phyloP scores from a whole-genome alignment of 1,139 yeast species.

The Arxiozyma slooffiae region DNA sequence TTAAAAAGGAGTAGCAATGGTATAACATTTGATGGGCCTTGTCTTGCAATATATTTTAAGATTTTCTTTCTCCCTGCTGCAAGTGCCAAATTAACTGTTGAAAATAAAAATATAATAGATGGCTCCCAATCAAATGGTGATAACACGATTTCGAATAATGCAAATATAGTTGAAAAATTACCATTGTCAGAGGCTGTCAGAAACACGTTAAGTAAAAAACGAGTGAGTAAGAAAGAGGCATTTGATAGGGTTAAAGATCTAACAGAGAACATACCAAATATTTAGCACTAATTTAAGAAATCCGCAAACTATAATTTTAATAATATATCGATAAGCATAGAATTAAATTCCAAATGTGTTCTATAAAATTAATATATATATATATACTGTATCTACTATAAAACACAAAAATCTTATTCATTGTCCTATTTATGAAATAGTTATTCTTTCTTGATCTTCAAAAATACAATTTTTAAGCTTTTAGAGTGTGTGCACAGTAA shows the following conservation, averaged over 20 bases:
- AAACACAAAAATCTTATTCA: neutral
- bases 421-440: neutral
- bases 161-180: neutral
- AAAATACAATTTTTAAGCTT: constrained; percentile 43
- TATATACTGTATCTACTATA: neutral
- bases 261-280: constrained; percentile 17
- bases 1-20: constrained; percentile 28
- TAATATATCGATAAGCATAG: too few relatives aligned
- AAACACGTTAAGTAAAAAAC: constrained; percentile 14
- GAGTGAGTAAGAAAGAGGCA: constrained; percentile 29
- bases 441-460: constrained; percentile 49
- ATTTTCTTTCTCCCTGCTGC: constrained; percentile 22
- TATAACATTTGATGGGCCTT: constrained; percentile 26
- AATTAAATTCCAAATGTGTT: constrained; percentile 7
- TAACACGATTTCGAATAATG: neutral
- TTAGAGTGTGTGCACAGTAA: constrained; percentile 48
- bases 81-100: neutral
- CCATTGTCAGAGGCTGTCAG: constrained; percentile 6
- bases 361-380: neutral
- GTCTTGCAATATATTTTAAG: constrained; percentile 26
- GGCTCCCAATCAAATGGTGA: neutral
- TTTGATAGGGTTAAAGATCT: constrained; percentile 25
- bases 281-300: neutral
- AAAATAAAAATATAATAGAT: neutral
- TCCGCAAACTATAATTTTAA: too few relatives aligned